Evolutionary conservation across 768 basidiomycete genomes (phyloP).

Genomic region (Tricholoma saponaceum): DNA sequence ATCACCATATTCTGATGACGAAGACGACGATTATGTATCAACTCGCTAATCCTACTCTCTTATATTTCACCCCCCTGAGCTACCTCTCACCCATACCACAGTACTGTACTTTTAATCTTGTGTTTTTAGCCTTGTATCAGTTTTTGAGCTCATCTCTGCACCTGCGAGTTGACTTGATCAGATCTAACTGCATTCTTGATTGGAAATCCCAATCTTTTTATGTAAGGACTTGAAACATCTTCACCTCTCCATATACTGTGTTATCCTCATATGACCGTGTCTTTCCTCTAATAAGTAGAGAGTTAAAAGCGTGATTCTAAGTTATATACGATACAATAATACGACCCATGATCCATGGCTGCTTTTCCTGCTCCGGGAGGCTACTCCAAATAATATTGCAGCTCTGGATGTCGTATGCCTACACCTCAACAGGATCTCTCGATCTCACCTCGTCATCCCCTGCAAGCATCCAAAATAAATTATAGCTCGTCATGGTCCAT

Average conservation of each 20-base stretch:
- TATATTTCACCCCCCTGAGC: background rate
- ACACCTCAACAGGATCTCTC: background rate
- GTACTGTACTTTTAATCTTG: constrained; percentile 3
- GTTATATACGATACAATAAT: background rate
- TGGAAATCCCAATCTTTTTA: no score
- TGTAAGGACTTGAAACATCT: no score
- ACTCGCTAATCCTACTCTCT: constrained; percentile 22
- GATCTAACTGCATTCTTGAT: no score
- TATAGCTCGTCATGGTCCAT: constrained; percentile 48
- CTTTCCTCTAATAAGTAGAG: no score
- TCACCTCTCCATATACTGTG: no score
- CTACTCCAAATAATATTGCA: background rate
- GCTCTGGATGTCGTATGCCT: background rate
- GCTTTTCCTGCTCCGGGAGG: background rate
- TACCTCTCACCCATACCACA: background rate
- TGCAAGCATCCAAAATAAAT: constrained; percentile 6
- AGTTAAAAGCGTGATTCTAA: background rate
- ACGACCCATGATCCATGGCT: background rate
- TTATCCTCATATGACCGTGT: no score
- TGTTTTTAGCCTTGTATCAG: background rate
- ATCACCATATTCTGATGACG: constrained; percentile 42
- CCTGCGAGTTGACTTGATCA: no score
- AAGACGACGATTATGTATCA: constrained; percentile 35
- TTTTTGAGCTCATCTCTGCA: no score
- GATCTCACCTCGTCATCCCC: background rate